phyloP scores from a whole-genome alignment of 805 yeast genomes.

The Candida succiphila region DNA sequence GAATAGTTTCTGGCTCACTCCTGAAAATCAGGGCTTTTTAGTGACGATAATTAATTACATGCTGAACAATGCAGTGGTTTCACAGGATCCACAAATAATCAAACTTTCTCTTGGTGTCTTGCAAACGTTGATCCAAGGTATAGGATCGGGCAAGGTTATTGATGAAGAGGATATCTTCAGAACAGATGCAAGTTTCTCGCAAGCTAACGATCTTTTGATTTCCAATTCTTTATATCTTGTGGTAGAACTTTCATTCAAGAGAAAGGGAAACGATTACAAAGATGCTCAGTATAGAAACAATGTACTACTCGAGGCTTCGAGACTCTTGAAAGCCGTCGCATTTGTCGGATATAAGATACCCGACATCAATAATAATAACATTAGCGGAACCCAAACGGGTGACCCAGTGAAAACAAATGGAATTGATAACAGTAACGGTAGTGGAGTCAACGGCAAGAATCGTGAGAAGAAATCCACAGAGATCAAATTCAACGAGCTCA shows the following conservation, averaged over 20 bases:
- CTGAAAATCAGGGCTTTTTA: conserved; percentile 50
- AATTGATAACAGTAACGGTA: no score
- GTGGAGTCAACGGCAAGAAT: no score
- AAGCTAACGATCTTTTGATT: conserved; percentile 62
- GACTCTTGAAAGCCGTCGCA: conserved; percentile 53
- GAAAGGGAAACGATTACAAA: conserved; percentile 50
- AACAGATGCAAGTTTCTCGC: conserved; percentile 39
- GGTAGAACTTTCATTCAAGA: conserved; percentile 74
- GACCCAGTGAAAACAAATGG: conserved; percentile 10
- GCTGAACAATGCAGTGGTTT: conserved; percentile 50
- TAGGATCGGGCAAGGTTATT: conserved; percentile 61
- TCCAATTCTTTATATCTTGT: conserved; percentile 56
- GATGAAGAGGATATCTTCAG: conserved; percentile 49
- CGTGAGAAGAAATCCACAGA: conserved; percentile 7
- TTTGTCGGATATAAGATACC: conserved; percentile 23
- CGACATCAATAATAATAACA: conserved; percentile 13
- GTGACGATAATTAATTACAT: conserved; percentile 54
- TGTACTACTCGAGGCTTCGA: conserved; percentile 59
- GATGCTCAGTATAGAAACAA: conserved; percentile 75
- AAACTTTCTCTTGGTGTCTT: conserved; percentile 64
- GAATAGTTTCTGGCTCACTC: conserved; percentile 66
- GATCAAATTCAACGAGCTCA: conserved; percentile 17
- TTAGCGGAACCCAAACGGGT: no score
- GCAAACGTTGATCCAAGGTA: conserved; percentile 46
- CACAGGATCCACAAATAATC: conserved; percentile 32